Percentiles rank a stretch among this genome's conserved stretches.
Evolutionary conservation across 148 eudicot genomes (phyloP).

Genomic region (Heliosperma pusillum): DNA sequence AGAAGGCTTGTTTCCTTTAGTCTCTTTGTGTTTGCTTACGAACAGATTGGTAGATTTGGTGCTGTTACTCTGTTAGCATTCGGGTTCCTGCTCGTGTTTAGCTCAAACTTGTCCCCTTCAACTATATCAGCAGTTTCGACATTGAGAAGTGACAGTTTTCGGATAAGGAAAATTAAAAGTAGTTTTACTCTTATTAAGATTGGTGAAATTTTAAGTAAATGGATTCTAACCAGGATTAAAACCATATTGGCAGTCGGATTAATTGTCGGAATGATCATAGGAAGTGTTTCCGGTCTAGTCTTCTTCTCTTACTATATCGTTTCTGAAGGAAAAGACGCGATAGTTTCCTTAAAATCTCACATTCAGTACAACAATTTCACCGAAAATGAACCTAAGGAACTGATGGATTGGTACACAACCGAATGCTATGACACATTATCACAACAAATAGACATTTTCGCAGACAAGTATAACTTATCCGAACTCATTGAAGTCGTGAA

Average conservation of each 20-base stretch:
- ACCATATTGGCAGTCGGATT: constrained; percentile 64
- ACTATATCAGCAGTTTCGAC: constrained; percentile 57
- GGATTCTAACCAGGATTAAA: constrained; percentile 45
- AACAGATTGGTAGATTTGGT: constrained; percentile 47
- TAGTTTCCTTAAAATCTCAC: constrained; percentile 57
- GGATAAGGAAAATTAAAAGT: constrained; percentile 22
- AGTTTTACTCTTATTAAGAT: constrained; percentile 9
- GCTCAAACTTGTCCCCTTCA: constrained; percentile 40
- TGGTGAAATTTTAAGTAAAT: constrained; percentile 6
- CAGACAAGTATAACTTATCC: constrained; percentile 62
- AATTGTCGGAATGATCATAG: constrained; percentile 61
- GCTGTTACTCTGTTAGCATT: constrained; percentile 41
- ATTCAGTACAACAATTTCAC: constrained; percentile 59
- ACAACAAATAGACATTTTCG: constrained; percentile 59
- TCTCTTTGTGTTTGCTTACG: constrained; percentile 61
- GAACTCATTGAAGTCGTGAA: constrained; percentile 54
- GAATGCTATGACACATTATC: constrained; percentile 58
- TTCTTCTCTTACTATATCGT: constrained; percentile 73
- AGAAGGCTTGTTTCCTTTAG: constrained; percentile 63
- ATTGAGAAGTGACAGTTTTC: constrained; percentile 50
- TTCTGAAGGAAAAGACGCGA: constrained; percentile 68
- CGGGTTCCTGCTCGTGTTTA: constrained; percentile 57
- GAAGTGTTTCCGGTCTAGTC: constrained; percentile 45
- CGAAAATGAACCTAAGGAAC: constrained; percentile 55
- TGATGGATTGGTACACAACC: constrained; percentile 58